Base-by-base conservation (phyloP, 169 alveolate species). In the Blepharisma undulans region DNA sequence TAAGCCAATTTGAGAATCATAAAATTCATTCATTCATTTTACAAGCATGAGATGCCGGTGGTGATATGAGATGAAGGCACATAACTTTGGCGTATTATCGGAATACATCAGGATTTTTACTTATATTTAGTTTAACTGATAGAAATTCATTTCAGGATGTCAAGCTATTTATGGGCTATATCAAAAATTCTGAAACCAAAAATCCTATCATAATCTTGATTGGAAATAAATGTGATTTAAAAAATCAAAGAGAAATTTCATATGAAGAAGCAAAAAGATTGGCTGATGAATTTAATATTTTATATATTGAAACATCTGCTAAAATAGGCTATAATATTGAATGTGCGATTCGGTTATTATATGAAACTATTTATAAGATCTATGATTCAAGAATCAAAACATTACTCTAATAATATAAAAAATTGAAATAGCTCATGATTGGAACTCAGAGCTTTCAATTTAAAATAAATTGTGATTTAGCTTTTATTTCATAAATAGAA, bases 51-150 rank as follows among this genome's bases (percentile, higher is more conserved):
- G 96, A 94, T 92, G 92, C 96, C 33, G 96, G 95, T 21, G 96
- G 96, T 6, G 87, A 92, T 66, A 95, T 92, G 87, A 92, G 94
- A 87, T 94, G 91, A 91, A 95, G 99, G 66, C 97, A 99, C 48
- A 98, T 98, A 85, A 98, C 99, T 22, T 96, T 99, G 88, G 97
- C 99, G 32, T 99, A 98, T 93, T 99, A 99, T 95, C 96, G 99
- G 92, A 99, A 99, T 61, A 99, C 99, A 27, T 99, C 99, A 22
- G 99, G 99, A 21, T 99, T 99, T 29, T 95, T 99, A 29, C 96
- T 98, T 77, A 99, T 99, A 60, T 99, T 98, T 92, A 99, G 99
- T 87, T 97, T 99, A 84, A 98, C 99, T 72, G 97, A 99, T 91
- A 93, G 99, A 81, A 98, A 98, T 88, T 96, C 99, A 77, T 98